Evolutionary conservation across 345 rosid species (phyloP), one percentile per base, ranked within the genome.

Genomic region (Psidium guajava): DNA sequence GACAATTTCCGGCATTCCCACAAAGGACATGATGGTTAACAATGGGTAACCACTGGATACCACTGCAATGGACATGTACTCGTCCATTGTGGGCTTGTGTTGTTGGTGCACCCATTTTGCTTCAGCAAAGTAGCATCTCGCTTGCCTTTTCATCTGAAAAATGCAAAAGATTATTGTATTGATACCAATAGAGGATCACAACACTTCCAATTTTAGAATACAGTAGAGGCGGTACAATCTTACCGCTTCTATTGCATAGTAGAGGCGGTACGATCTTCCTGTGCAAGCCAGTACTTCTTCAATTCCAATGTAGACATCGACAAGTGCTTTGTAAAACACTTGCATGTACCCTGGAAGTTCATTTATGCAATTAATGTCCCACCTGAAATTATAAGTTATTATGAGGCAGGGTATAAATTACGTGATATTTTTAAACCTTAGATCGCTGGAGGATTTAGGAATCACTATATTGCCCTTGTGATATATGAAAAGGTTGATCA

Each of bases 301-400:
- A 44, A 87, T 87, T 84, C 88, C 92, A 13, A 74, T 69, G 22
- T 87, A 87, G 47, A 89, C 69, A 83, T 89, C 89, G 13, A 87
- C 61, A 1, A 91, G 82, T 21, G 90, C 88, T 28, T 80, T 40
- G 82, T 84, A 93, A 22, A 47, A 84, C 1, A 88, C 5, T 54
- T 91, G 85, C 94, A 92, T 90, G 52, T 86, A 90, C 28, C 84
- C 87, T 25, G 91, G 91, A 25, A 88, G 86, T 59, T 87, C 54
- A 40, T 44, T 36, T 6, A 85, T 47, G 2, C 81, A 87, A 32
- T 51, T 64, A 9, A 88, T 52, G 55, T 90, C 92, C 92, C 91
- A 90, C 82, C 92, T 90, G 20, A 85, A 54, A 82, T 9, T 13
- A 21, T 40, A 13, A 56, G 16, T 21, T 40, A 3, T 40, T 40